Percentiles rank a stretch among this genome's conserved stretches.
Conservation (phyloP, 305 asterid genomes). For the Solanum hybrid region DNA sequence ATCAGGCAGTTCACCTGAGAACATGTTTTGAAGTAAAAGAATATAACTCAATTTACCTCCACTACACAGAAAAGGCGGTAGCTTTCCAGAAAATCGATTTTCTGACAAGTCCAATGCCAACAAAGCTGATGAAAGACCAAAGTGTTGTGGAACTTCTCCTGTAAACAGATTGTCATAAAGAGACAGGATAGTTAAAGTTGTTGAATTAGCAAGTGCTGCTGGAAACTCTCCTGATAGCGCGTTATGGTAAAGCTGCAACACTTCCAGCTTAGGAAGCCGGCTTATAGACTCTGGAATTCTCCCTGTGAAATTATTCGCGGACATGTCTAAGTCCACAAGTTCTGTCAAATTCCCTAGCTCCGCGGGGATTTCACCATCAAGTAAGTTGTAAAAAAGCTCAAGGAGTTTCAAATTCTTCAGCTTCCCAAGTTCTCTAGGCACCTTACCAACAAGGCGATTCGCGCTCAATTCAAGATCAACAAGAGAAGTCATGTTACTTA, state of each 20-base stretch:
- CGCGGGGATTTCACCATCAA: slow-evolving; percentile 63
- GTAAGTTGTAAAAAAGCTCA: slow-evolving; percentile 74
- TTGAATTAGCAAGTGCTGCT: slow-evolving; percentile 43
- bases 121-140: slow-evolving; percentile 48
- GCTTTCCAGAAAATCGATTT: slow-evolving; percentile 49
- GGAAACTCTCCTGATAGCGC: slow-evolving; percentile 69
- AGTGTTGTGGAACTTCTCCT: slow-evolving; percentile 56
- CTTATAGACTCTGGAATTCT: slow-evolving; percentile 51
- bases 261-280: slow-evolving; percentile 47
- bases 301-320: slow-evolving; percentile 54
- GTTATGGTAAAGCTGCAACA: slow-evolving; percentile 69
- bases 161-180: slow-evolving; percentile 61
- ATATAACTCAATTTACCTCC: slow-evolving; percentile 56
- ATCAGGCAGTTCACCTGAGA: slow-evolving; percentile 58
- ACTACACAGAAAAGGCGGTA: slow-evolving; percentile 54
- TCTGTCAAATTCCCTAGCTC: slow-evolving; percentile 66
- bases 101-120: slow-evolving; percentile 74
- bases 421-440: slow-evolving; percentile 53
- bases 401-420: slow-evolving; percentile 47
- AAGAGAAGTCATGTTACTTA: slow-evolving; percentile 70
- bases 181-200: slow-evolving; percentile 51
- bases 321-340: slow-evolving; percentile 56
- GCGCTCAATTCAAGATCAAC: slow-evolving; percentile 74
- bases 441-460: slow-evolving; percentile 38
- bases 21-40: slow-evolving; percentile 49